Evolutionary conservation across 495 filamentous ascomycete species (phyloP).

Genomic region (Aspergillus mulundensis): DNA sequence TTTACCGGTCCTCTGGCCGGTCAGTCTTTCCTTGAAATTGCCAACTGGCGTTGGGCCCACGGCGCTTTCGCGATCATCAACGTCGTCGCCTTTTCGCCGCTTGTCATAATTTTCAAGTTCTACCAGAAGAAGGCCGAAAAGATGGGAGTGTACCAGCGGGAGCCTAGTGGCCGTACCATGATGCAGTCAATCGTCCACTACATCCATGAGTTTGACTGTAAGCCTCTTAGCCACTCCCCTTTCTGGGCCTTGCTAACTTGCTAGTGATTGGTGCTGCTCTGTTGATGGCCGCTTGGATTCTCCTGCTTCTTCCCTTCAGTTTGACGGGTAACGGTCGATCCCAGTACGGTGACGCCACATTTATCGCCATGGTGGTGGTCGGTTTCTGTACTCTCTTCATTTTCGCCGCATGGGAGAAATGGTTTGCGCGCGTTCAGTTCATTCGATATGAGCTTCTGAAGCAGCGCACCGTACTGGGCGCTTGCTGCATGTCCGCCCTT

Average conservation of each 20-base stretch:
- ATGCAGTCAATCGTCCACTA: conserved; percentile 50
- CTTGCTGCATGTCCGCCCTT: conserved; percentile 50
- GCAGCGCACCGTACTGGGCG: conserved; percentile 62
- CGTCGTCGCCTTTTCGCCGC: conserved; percentile 51
- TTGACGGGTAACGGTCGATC: conserved; percentile 42
- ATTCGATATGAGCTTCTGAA: conserved; percentile 57
- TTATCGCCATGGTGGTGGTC: conserved; percentile 56
- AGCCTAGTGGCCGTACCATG: conserved; percentile 43
- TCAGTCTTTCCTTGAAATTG: conserved; percentile 43
- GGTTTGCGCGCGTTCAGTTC: conserved; percentile 52
- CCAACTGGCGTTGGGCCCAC: conserved; percentile 61
- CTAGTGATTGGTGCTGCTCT: conserved; percentile 53
- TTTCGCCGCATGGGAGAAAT: conserved; percentile 59
- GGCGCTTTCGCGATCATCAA: conserved; percentile 59
- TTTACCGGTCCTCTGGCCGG: conserved; percentile 36
- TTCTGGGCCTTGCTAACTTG: conserved; percentile 8
- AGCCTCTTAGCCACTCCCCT: conserved; percentile 12
- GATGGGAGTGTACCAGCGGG: conserved; percentile 32
- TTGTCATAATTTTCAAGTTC: conserved; percentile 49
- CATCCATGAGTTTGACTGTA: conserved; percentile 57
- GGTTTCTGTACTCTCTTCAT: conserved; percentile 52
- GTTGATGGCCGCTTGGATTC: conserved; percentile 52
- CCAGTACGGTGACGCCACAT: conserved; percentile 46
- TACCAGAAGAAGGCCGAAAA: conserved; percentile 59
- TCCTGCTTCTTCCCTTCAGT: conserved; percentile 63